phyloP scores from a whole-genome alignment of 768 basidiomycete species.

The Hortiboletus flavorubellus region DNA sequence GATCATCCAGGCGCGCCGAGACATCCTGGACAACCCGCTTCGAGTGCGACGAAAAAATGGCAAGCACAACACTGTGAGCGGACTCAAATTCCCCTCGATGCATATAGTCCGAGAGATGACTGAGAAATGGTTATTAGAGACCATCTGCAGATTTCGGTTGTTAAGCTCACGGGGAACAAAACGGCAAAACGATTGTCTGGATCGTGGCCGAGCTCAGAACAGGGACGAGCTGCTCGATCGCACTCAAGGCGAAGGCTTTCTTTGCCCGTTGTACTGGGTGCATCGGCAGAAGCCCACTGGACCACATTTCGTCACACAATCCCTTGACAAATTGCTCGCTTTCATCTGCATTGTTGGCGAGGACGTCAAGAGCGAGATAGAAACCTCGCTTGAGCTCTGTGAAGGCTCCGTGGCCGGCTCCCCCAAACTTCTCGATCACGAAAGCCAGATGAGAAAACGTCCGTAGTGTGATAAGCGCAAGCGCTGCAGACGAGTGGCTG shows the following conservation, averaged over 20 bases:
- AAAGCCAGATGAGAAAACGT: slow-evolving; percentile 69
- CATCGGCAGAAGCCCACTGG: slow-evolving; percentile 19
- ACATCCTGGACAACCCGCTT: slow-evolving; percentile 29
- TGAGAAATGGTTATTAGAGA: slow-evolving; percentile 24
- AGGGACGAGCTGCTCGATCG: slow-evolving; percentile 75
- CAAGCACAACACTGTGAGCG: slow-evolving; percentile 78
- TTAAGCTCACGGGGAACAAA: slow-evolving; percentile 62
- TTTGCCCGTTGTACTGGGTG: slow-evolving; percentile 34
- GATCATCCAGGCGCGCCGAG: slow-evolving; percentile 6
- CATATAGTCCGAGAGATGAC: slow-evolving; percentile 53
- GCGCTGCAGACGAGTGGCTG: slow-evolving; percentile 38
- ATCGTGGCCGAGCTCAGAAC: slow-evolving; percentile 52
- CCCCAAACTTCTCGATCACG: slow-evolving; percentile 78
- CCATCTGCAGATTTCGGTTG: neutral
- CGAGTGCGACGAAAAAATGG: slow-evolving; percentile 64
- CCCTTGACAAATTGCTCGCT: slow-evolving; percentile 38
- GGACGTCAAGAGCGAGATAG: slow-evolving; percentile 74
- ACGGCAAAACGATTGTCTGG: slow-evolving; percentile 51
- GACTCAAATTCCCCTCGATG: slow-evolving; percentile 83
- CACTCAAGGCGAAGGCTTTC: slow-evolving; percentile 64
- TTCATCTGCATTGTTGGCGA: slow-evolving; percentile 41
- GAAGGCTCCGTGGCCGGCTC: slow-evolving; percentile 54
- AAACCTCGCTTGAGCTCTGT: slow-evolving; percentile 70
- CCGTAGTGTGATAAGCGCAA: slow-evolving; percentile 54
- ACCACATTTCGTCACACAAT: slow-evolving; percentile 32